Base-by-base conservation (phyloP, 768 basidiomycete genomes). In the Termitomyces sp. region DNA sequence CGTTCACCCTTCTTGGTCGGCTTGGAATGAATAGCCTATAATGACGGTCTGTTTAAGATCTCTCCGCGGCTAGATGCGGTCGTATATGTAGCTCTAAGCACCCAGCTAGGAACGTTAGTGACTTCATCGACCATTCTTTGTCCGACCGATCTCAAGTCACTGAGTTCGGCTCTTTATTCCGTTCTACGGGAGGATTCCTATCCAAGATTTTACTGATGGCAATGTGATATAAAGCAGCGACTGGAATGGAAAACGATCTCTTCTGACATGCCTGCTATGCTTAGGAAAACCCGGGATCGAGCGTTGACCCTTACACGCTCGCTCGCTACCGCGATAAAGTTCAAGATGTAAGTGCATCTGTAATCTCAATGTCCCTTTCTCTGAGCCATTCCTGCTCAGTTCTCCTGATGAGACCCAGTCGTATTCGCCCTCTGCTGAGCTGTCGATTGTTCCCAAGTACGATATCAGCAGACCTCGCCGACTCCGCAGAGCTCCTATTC, bases 271-370 rank as follows among this genome's bases (percentile, higher is more conserved):
- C 53, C 66, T 47, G 64, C 63, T 60, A 71, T 75, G 55, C 72
- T 80, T 66, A 76, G 73, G 72, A 76, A 74, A 62, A 73, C 81
- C 32, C 80, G 76, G 65, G 79, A 75, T 60, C 74, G 74, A 62
- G 79, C 78, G 64, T 63, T 79, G 64, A 74, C 72, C 53, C 69
- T 83, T 62, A 79, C 79, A 57, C 79, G 74, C 54, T 84, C 84
- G 40, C 76, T 85, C 62, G 75, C 76, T 49, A 79, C 71, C 63
- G 73, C 75, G 33, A 66, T 85, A 37, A 79, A 75, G 65, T 76
- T 76, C 54, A 71, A 62, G 40, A 62, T 69, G 73, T 75, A 55
- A 55, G 72, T 67, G 33, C 37, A 40, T 32, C 30, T 33, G 9
- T 20, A 24, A 8, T 52, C 4, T 33, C 3, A 5, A 5, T 34